These are phyloP conservation scores for Hebeloma cylindrosporum DNA, from an alignment of 768 basidiomycete genomes.

Conservation along the genomic window DNA sequence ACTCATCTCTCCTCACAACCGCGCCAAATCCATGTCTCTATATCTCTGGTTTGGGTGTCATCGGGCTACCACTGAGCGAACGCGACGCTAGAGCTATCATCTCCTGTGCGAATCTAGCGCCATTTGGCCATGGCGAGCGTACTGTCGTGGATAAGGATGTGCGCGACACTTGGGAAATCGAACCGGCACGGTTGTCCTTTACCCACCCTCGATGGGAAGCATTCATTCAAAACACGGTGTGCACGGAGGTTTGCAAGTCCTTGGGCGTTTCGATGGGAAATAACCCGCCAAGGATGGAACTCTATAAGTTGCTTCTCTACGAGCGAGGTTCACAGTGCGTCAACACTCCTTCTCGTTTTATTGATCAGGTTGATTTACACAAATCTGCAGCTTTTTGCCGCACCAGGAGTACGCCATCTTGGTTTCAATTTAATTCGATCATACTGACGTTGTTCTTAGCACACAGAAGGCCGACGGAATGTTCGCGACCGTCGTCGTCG, in stretches of 20 bases:
- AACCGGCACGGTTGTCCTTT: conserved; percentile 38
- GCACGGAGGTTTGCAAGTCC: conserved; percentile 31
- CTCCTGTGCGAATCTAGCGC: conserved; percentile 35
- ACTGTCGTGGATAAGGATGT: conserved; percentile 45
- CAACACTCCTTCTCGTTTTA: not conserved
- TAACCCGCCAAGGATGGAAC: conserved; percentile 34
- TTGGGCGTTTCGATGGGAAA: conserved; percentile 35
- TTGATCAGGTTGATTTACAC: not conserved
- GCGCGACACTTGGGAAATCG: conserved; percentile 53
- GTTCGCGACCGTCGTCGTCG: conserved; percentile 51
- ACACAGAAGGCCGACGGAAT: conserved; percentile 48
- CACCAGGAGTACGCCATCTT: conserved; percentile 44
- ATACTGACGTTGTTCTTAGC: too few relatives aligned
- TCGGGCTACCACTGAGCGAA: conserved; percentile 44
- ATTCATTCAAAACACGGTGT: conserved; percentile 31
- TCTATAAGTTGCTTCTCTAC: conserved; percentile 50
- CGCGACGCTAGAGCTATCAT: conserved; percentile 41
- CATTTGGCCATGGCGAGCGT: conserved; percentile 44
- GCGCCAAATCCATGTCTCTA: conserved; percentile 43
- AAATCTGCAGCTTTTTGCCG: conserved; percentile 36
- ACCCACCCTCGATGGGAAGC: conserved; percentile 40
- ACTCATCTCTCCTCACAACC: conserved; percentile 18
- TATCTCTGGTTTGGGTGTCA: conserved; percentile 38
- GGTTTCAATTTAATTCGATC: not conserved
- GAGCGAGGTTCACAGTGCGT: conserved; percentile 51